phyloP scores from a whole-genome alignment of 106 monocot genomes.

The Allium cepa region DNA sequence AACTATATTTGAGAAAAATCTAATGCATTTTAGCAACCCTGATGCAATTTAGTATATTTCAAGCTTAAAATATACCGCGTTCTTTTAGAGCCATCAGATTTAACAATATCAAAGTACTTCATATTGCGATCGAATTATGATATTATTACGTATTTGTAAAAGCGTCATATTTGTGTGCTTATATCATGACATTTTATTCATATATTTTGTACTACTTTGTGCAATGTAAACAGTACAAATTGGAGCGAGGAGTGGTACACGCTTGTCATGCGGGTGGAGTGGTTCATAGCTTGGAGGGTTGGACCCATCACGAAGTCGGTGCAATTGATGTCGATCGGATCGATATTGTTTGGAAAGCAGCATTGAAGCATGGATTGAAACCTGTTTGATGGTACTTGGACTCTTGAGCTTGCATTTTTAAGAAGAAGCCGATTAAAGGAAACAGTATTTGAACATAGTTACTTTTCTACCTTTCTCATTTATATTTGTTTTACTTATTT shows the following conservation, averaged over 20 bases:
- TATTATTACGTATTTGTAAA: too few relatives aligned
- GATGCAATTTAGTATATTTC: too few relatives aligned
- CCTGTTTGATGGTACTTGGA: constrained; percentile 31
- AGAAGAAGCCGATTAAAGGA: background rate
- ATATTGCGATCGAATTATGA: too few relatives aligned
- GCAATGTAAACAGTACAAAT: constrained; percentile 39
- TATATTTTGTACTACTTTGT: too few relatives aligned
- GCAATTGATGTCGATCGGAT: constrained; percentile 90
- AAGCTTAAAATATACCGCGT: too few relatives aligned
- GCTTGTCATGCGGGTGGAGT: constrained; percentile 93
- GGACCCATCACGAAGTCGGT: constrained; percentile 90
- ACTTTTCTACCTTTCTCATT: background rate
- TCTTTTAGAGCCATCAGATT: too few relatives aligned
- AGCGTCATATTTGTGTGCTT: too few relatives aligned
- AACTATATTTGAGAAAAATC: too few relatives aligned
- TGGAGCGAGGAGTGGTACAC: constrained; percentile 78
- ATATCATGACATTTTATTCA: too few relatives aligned
- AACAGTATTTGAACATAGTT: background rate
- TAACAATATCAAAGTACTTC: too few relatives aligned
- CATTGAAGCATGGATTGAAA: constrained; percentile 63
- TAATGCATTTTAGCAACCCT: too few relatives aligned
- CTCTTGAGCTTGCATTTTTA: background rate
- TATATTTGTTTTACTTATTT: background rate
- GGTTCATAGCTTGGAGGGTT: constrained; percentile 81
- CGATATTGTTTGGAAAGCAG: constrained; percentile 81